Percentiles rank a stretch among this genome's conserved stretches.
phyloP scores from a whole-genome alignment of 129 eudicot genomes.

The Mikania micrantha region DNA sequence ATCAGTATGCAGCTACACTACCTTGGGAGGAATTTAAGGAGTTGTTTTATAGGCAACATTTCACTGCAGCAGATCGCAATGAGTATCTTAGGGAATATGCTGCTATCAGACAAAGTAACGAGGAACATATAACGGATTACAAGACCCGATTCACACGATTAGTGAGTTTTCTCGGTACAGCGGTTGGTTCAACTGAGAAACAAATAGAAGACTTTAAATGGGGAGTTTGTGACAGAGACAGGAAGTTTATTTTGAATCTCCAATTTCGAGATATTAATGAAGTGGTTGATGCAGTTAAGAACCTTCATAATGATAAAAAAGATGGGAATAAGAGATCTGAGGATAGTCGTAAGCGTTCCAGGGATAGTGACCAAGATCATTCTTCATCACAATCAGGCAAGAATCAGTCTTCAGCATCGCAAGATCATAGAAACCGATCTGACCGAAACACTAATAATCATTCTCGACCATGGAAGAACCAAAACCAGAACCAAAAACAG shows the following conservation, averaged over 20 bases:
- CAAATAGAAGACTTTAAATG: no score
- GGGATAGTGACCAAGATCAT: not conserved
- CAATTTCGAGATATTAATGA: not conserved
- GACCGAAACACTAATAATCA: no score
- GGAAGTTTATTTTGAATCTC: not conserved
- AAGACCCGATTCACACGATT: not conserved
- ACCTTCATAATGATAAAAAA: not conserved
- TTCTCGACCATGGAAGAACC: no score
- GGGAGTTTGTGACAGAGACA: not conserved
- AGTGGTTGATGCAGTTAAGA: not conserved
- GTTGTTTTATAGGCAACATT: not conserved
- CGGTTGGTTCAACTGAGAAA: not conserved
- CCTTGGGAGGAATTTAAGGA: not conserved
- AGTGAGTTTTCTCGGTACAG: not conserved
- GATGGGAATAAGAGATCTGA: not conserved
- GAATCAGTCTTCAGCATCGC: no score
- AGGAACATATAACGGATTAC: not conserved
- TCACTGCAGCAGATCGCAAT: not conserved
- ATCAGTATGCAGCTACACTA: not conserved
- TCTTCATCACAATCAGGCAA: no score
- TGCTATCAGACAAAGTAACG: not conserved
- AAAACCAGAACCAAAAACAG: no score
- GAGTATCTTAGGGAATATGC: not conserved
- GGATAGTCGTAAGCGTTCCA: not conserved
- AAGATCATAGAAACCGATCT: no score